Percentiles rank a stretch among this genome's conserved stretches.
These are phyloP conservation scores for Candida oleophila DNA, from an alignment of 805 yeast species.

Conservation along the genomic window DNA sequence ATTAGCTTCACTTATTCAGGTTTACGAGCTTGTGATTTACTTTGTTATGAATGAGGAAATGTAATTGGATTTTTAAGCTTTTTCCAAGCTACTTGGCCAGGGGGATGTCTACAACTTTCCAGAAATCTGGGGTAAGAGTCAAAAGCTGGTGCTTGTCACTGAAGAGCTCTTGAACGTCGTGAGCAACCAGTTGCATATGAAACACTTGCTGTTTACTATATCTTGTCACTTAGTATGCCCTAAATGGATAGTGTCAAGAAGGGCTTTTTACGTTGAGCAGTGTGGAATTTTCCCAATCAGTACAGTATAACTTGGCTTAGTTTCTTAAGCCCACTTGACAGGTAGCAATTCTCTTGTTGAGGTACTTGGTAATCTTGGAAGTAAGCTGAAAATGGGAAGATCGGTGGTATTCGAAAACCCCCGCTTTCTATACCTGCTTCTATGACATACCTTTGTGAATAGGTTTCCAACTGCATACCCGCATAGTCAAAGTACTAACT, in stretches of 20 bases:
- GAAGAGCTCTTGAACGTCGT: too few species aligned
- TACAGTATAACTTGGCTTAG: too few species aligned
- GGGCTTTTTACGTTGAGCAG: not conserved
- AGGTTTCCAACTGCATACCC: not conserved
- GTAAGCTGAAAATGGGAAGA: too few species aligned
- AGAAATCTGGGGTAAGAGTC: not conserved
- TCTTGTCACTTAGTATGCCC: too few species aligned
- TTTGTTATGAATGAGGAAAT: not conserved
- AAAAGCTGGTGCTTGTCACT: not conserved
- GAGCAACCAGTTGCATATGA: too few species aligned
- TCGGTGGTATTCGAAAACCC: too few species aligned
- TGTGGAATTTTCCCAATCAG: not conserved
- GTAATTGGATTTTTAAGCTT: not conserved
- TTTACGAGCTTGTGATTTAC: not conserved
- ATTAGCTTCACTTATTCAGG: too few species aligned
- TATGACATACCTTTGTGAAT: not conserved
- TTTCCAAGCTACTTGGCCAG: not conserved
- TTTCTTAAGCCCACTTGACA: not conserved
- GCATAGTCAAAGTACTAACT: not conserved
- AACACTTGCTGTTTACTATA: too few species aligned
- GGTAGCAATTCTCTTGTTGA: not conserved
- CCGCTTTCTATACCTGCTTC: not conserved
- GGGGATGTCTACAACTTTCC: too few species aligned
- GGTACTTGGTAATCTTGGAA: not conserved
- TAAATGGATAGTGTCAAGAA: not conserved